Conservation (phyloP, 1,284 basidiomycete species). For the Sanguinoderma infundibulare region DNA sequence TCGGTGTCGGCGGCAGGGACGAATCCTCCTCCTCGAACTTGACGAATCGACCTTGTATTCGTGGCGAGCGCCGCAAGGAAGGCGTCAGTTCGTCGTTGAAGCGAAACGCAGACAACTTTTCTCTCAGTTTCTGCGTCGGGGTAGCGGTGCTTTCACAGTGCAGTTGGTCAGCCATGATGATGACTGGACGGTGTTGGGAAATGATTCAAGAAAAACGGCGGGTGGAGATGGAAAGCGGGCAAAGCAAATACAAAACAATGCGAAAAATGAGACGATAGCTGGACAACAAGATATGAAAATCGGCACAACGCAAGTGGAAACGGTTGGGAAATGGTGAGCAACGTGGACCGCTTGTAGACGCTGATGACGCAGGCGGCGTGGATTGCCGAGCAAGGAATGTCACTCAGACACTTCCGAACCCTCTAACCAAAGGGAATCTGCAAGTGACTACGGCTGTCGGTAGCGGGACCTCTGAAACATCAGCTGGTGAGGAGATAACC, state of each 20-base stretch:
- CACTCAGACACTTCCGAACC: no score
- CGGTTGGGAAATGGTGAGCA: no score
- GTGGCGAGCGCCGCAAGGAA: slow-evolving; percentile 10
- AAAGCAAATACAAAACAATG: neutral
- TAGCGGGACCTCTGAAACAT: no score
- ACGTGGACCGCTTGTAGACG: no score
- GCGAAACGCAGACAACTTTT: slow-evolving; percentile 12
- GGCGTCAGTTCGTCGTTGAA: slow-evolving; percentile 12
- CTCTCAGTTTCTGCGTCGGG: slow-evolving; percentile 15
- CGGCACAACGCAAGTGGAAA: no score
- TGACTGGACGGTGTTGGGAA: neutral
- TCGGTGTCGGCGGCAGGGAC: slow-evolving; percentile 6
- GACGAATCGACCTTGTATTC: neutral
- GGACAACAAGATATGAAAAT: no score
- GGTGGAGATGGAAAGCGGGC: neutral
- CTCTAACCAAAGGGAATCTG: no score
- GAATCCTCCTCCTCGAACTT: slow-evolving; percentile 14
- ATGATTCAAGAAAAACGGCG: neutral
- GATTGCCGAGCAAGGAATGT: no score
- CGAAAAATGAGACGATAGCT: neutral
- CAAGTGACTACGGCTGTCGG: no score
- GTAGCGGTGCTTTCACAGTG: neutral
- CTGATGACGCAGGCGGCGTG: no score
- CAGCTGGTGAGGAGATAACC: no score
- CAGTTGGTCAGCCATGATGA: neutral